Evolutionary conservation across 202 grass and related monocot genomes (phyloP), one percentile per base, ranked within the genome.

Genomic region (Digitaria exilis): DNA sequence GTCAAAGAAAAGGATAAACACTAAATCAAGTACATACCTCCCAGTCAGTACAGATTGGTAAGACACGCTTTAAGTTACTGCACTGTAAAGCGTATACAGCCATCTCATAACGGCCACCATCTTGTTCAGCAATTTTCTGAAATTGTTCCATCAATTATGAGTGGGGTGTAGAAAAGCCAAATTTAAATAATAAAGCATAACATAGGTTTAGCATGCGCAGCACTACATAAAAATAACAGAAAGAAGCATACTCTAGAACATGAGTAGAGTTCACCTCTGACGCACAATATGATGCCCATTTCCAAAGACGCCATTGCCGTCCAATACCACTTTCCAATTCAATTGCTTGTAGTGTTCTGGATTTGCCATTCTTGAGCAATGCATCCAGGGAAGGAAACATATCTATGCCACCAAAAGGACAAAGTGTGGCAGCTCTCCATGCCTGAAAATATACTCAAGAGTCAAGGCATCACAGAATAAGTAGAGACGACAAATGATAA

Each of bases 281-380:
- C 76, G 92, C 91, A 92, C 93, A 93, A 80, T 92, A 98, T 26
- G 96, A 98, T 54, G 93, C 96, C 96, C 96, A 98, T 94, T 93
- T 98, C 96, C 96, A 98, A 88, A 98, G 87, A 80, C 87, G 89
- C 89, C 84, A 94, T 62, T 96, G 93, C 29, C 87, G 84, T 28
- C 86, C 95, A 67, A 95, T 75, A 61, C 93, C 91, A 83, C 93
- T 93, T 88, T 98, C 96, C 78, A 96, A 83, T 87, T 98, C 96
- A 75, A 96, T 92, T 24, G 91, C 91, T 89, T 98, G 96, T 69
- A 98, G 83, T 42, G 78, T 89, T 89, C 91, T 90, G 50, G 78
- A 73, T 61, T 94, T 96, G 71, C 91, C 96, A 85, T 98, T 98
- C 78, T 83, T 96, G 52, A 82, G 77, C 85, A 98, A 92, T 46